A percentile compares a stretch with the other conserved stretches of the same genome.
Evolutionary conservation across 2,329 filamentous ascomycete species (phyloP).

Genomic region (Hymenoscyphus fraxineus): DNA sequence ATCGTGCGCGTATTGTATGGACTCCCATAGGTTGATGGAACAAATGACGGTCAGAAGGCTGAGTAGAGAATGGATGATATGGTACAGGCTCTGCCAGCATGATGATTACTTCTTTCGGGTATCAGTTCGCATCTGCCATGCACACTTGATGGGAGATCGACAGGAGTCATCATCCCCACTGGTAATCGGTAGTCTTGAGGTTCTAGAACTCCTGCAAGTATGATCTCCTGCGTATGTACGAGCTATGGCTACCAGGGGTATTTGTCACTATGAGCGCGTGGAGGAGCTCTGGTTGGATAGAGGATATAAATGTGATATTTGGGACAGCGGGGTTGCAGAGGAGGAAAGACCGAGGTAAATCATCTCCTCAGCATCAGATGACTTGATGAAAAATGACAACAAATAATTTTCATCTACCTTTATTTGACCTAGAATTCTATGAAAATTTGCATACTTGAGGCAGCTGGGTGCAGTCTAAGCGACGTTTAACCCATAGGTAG

Average conservation of each 20-base stretch:
- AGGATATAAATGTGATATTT: background rate
- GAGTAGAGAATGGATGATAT: background rate
- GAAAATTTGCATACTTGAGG: background rate
- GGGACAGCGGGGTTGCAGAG: slow-evolving; percentile 1
- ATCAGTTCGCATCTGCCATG: slow-evolving; percentile 7
- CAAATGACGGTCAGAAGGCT: slow-evolving; percentile 15
- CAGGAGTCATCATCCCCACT: slow-evolving; percentile 10
- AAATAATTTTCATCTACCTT: background rate
- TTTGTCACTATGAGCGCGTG: background rate
- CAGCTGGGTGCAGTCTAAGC: background rate
- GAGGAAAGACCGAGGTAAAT: background rate
- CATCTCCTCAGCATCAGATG: background rate
- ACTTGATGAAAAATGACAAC: background rate
- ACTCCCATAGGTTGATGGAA: slow-evolving; percentile 9
- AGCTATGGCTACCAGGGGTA: slow-evolving; percentile 8
- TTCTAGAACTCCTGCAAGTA: background rate
- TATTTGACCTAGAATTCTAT: background rate
- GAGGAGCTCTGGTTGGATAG: background rate
- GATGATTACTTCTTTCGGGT: slow-evolving; percentile 1
- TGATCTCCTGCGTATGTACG: slow-evolving; percentile 13
- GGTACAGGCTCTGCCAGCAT: background rate
- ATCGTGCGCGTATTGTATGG: background rate
- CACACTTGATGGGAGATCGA: slow-evolving; percentile 9
- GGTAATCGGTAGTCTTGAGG: slow-evolving; percentile 1
- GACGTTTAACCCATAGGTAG: background rate